Evolutionary conservation across 257 asterid species (phyloP), one percentile per base, ranked within the genome.

Genomic region (Solanum ossicruentum): DNA sequence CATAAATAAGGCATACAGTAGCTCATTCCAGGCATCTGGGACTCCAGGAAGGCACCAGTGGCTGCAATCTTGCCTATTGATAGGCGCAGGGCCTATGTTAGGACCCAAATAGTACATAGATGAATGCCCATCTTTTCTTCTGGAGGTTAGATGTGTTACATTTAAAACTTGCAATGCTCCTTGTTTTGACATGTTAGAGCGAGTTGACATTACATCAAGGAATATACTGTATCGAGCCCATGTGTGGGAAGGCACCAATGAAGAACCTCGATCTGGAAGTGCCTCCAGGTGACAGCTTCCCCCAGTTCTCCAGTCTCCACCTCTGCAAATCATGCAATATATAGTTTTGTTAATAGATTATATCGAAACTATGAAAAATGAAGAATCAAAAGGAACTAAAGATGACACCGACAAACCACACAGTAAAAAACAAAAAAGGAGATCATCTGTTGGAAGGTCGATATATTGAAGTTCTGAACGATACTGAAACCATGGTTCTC

Each of bases 41-140:
- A 96, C 93, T 5, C 99, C 99, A 0, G 99, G 99, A 32, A 96
- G 88, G 56, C 98, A 96, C 99, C 99, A 95, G 82, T 96, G 99
- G 90, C 99, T 96, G 91, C 99, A 96, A 85, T 96, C 99, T 85
- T 96, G 98, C 88, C 93, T 84, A 82, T 86, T 93, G 66, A 89
- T 56, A 52, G 98, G 89, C 0, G 94, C 96, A 10, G 90, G 94
- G 28, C 97, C 93, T 0, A 18, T 26, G 6, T 49, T 51, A 39
- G 92, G 93, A 13, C 98, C 97, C 87, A 93, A 87, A 90, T 96
- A 96, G 70, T 94, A 94, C 83, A 94, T 21, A n/a, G 99, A 95
- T 11, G 97, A 90, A 84, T 94, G 99, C 52, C 98, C 99, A 45
- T 95, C 99, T 88, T 94, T 95, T 83, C 98, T 89, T 87, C 93